Evolutionary conservation across 2,329 filamentous ascomycete genomes (phyloP).

Genomic region (Scortechinia acanthostroma): DNA sequence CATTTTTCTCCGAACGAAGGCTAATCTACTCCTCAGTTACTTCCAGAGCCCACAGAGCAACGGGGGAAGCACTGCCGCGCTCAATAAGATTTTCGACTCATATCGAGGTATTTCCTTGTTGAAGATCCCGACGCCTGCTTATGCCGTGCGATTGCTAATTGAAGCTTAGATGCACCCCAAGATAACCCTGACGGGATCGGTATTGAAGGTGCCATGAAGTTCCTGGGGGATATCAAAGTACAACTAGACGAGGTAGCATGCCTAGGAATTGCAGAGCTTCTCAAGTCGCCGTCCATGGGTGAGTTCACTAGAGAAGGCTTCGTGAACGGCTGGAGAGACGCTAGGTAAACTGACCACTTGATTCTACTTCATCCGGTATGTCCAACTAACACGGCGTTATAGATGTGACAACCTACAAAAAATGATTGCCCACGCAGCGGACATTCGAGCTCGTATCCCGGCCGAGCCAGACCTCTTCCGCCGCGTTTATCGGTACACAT

Average conservation of each 20-base stretch:
- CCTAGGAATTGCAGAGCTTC: neutral
- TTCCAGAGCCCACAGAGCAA: no score
- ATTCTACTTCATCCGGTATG: no score
- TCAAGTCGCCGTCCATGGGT: neutral
- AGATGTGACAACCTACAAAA: neutral
- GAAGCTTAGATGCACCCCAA: neutral
- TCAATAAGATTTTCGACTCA: neutral
- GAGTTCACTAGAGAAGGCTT: neutral
- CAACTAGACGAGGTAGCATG: neutral
- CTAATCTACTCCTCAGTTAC: no score
- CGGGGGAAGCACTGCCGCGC: neutral
- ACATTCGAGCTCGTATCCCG: neutral
- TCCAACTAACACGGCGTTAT: no score
- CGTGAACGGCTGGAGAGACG: neutral
- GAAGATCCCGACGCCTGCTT: no score
- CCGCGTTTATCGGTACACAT: neutral
- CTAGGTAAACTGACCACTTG: neutral
- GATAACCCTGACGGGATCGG: neutral
- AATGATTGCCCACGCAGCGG: neutral
- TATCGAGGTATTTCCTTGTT: neutral
- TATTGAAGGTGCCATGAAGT: conserved; percentile 1
- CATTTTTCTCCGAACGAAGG: no score
- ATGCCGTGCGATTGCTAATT: no score
- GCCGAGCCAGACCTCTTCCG: neutral
- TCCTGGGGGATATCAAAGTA: neutral